Base-by-base conservation (phyloP, 441 rosid genomes). In the Brassica hybrid region DNA sequence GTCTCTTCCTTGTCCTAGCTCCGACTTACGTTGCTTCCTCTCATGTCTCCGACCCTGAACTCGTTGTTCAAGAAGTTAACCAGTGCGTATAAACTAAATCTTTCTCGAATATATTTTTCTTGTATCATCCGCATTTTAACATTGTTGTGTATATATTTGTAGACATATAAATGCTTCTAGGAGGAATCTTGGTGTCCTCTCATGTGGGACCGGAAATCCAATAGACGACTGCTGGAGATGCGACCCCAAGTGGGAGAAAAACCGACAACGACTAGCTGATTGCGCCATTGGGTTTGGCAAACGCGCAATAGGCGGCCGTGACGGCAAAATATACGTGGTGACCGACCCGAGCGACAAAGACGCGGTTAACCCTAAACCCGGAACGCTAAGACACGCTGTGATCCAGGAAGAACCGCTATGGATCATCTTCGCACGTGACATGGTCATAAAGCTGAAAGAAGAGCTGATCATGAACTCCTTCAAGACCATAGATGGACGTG, bases 221-320 rank as follows among this genome's bases (percentile, higher is more conserved):
- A 88, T 89, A 0, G 94, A 89, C 5, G 91, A 89, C 67, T 89
- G 94, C 73, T 89, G 94, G 94, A 82, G 91, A 36, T 89, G 94
- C 34, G 89, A 89, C 75, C 78, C 72, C 0, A 66, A 43, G 4
- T 89, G 94, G 94, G 65, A 84, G n/a, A 79, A 69, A 10, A 80
- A 72, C 57, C 74, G 94, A 17, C 84, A 84, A 79, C 82, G 38
- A 52, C 83, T 89, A 1, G 93, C 93, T 1, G 74, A 86, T 65
- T 89, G 93, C 7, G 89, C 79, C 16, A 86, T 89, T 1, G 94
- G 94, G 5, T 89, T 89, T 2, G 94, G 94, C 23, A 87, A 87
- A 74, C 89, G 82, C 43, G 93, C 93, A 10, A 14, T 87, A 0
- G 93, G 94, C 4, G 94, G 94, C 12, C 88, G 94, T 13, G 91